These are phyloP conservation scores for Candida smagusa DNA, from an alignment of 1,139 yeast genomes.

Conservation along the genomic window DNA sequence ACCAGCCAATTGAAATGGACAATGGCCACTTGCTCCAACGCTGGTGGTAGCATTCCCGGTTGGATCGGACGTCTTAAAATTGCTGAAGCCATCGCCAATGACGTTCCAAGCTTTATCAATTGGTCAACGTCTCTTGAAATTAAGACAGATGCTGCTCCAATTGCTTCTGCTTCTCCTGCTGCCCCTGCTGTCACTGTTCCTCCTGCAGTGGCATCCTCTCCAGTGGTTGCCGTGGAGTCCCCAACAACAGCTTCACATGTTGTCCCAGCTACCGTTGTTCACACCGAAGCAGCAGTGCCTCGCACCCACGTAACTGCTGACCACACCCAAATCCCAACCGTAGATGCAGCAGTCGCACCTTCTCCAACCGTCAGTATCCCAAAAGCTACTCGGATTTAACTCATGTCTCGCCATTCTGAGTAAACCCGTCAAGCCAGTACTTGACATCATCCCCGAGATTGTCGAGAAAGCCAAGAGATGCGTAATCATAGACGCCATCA, in stretches of 20 bases:
- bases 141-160: conserved; percentile 8
- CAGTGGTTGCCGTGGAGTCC: conserved; percentile 1
- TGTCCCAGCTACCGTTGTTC: not conserved
- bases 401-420: conserved; percentile 2
- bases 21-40: conserved; percentile 63
- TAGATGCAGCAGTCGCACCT: not conserved
- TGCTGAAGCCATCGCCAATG: conserved; percentile 58
- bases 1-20: conserved; percentile 51
- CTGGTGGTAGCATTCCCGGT: conserved; percentile 64
- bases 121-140: conserved; percentile 32
- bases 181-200: conserved; percentile 3
- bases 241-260: not conserved
- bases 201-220: conserved; percentile 2
- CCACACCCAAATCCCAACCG: not conserved
- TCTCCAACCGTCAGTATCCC: not conserved
- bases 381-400: conserved; percentile 2
- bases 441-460: conserved; percentile 46
- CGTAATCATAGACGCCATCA: conserved; percentile 13
- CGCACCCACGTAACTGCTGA: not conserved
- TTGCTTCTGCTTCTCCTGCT: conserved; percentile 6
- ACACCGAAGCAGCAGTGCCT: not conserved
- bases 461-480: conserved; percentile 36
- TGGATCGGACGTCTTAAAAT: conserved; percentile 59
- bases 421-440: conserved; percentile 27
- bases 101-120: conserved; percentile 59